phyloP scores from a whole-genome alignment of 2,329 filamentous ascomycete genomes.

The Atkinsonella texensis region DNA sequence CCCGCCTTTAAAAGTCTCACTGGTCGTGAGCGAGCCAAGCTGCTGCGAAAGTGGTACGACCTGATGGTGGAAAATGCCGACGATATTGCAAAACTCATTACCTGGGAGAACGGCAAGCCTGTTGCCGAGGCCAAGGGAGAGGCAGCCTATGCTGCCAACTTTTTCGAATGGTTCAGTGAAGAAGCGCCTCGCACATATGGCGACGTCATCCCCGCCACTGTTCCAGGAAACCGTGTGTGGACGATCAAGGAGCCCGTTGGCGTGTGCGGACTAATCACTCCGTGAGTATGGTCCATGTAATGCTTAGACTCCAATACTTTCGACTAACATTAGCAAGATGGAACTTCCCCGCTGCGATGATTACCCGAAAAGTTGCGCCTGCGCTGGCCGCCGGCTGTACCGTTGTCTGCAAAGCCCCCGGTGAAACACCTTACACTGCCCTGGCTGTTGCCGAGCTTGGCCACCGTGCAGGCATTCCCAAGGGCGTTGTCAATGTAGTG shows the following conservation, averaged over 20 bases:
- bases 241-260: slow-evolving; percentile 77
- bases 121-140: slow-evolving; percentile 62
- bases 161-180: slow-evolving; percentile 73
- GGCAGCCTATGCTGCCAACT: slow-evolving; percentile 59
- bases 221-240: slow-evolving; percentile 61
- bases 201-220: slow-evolving; percentile 58
- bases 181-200: slow-evolving; percentile 66
- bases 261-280: slow-evolving; percentile 72
- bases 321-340: slow-evolving; percentile 33
- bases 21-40: slow-evolving; percentile 59
- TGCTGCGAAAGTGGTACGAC: slow-evolving; percentile 73
- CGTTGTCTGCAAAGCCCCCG: slow-evolving; percentile 80
- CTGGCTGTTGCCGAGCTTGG: slow-evolving; percentile 80
- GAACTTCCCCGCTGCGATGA: slow-evolving; percentile 78
- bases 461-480: slow-evolving; percentile 75
- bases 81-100: slow-evolving; percentile 72
- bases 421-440: slow-evolving; percentile 84
- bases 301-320: neutral
- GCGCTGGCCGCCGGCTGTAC: slow-evolving; percentile 91
- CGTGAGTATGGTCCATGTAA: slow-evolving; percentile 25
- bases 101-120: slow-evolving; percentile 85
- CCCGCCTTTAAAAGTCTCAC: slow-evolving; percentile 58
- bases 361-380: slow-evolving; percentile 57
- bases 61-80: slow-evolving; percentile 67
- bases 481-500: slow-evolving; percentile 82